phyloP scores from a whole-genome alignment of 176 grass and related monocot genomes.

The Cymbopogon citratus region DNA sequence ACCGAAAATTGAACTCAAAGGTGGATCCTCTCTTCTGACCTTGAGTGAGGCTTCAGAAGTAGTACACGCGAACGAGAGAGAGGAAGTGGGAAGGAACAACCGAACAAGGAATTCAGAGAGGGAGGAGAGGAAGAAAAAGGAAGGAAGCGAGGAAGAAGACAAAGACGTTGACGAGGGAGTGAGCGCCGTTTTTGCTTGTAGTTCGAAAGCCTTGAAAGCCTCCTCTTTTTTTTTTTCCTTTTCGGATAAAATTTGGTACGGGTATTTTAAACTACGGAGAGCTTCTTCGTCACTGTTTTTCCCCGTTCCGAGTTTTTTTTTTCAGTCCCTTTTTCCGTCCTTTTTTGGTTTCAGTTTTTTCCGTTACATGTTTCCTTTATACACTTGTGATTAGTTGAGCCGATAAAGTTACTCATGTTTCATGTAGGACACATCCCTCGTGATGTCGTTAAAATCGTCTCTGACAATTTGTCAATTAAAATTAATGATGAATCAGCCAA shows the following conservation, averaged over 20 bases:
- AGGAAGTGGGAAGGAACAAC: neutral
- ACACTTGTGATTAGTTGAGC: too few species aligned
- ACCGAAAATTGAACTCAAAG: neutral
- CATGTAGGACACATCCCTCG: too few species aligned
- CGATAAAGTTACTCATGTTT: too few species aligned
- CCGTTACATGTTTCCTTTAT: too few species aligned
- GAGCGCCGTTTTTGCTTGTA: conserved; percentile 20
- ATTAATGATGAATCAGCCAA: too few species aligned
- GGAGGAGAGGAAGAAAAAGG: neutral
- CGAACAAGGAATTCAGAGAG: conserved; percentile 6
- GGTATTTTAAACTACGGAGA: neutral
- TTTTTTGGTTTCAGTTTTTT: too few species aligned
- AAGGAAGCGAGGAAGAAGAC: conserved; percentile 15
- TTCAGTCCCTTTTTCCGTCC: too few species aligned
- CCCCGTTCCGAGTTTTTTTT: too few species aligned
- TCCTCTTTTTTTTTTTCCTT: neutral
- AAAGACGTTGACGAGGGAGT: conserved; percentile 58
- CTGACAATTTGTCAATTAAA: too few species aligned
- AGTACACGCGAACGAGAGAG: neutral
- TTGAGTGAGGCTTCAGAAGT: neutral
- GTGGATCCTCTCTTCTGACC: neutral
- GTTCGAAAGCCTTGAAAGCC: conserved; percentile 42
- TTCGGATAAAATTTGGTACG: neutral
- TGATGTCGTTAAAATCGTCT: too few species aligned
- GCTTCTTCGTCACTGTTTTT: too few species aligned